Base-by-base conservation (phyloP, 495 filamentous ascomycete species). In the Xylaria palmicola region DNA sequence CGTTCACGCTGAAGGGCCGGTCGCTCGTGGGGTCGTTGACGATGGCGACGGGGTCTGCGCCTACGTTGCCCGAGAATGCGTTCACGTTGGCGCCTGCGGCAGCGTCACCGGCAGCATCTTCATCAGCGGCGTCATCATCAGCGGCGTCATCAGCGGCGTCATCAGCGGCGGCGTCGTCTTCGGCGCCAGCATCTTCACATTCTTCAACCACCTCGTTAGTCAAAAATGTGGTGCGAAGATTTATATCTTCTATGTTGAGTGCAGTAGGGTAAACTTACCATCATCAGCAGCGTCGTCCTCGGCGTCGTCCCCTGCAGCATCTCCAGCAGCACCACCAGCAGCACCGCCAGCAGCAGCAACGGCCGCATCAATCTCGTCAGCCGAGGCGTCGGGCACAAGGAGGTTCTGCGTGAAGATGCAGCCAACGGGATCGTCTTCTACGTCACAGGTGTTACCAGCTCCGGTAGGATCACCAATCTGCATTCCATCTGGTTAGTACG, bases 401-500 rank as follows among this genome's bases (percentile, higher is more conserved):
- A 88, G 81, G 62, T 83, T 81, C 65, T 83, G 73, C 22, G 82
- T 77, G 73, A 85, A 81, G 63, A 89, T 89, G 75, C 86, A 89
- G 19, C 86, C 86, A 6, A 71, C 72, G 4, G 74, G 44, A 65
- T 88, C 85, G 49, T 83, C 69, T 0, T 48, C 62, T 12, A 60
- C 67, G 62, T 85, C 72, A 67, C 86, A 89, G 56, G 82, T 84
- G 68, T 86, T 84, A 32, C 86, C 86, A 10, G 65, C 70, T 29
- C 71, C 86, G 20, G 85, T 88, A 17, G 72, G 62, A 60, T 89
- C 86, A 50, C 75, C 77, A 56, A 84, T 63, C 74, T 79, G 50
- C 63, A 13, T 37, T 12, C 24, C 19, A 32, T n/a, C 15, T 53
- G 22, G 44, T 37, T 41, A 62, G 29, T 15, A 61, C n/a, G 6